Evolutionary conservation across 23 red algal species (phyloP).

Genomic region (Chondrus crispus): DNA sequence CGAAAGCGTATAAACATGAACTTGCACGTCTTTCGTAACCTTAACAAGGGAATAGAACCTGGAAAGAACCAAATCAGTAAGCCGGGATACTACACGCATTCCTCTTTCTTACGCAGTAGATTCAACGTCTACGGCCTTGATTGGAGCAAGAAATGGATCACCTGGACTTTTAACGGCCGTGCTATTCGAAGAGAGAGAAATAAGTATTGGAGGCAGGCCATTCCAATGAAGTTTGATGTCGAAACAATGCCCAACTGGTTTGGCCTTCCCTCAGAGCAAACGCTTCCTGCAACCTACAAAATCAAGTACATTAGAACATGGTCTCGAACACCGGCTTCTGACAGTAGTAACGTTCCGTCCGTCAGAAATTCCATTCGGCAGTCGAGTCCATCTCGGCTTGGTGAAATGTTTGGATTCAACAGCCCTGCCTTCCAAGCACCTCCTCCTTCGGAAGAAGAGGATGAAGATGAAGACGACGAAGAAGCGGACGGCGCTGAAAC

Average conservation of each 20-base stretch:
- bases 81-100: slow-evolving; percentile 42
- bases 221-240: slow-evolving; percentile 59
- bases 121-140: slow-evolving; percentile 59
- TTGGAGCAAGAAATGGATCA: slow-evolving; percentile 32
- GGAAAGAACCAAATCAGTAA: slow-evolving; percentile 34
- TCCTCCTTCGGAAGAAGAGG: no score
- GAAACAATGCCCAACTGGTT: slow-evolving; percentile 75
- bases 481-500: slow-evolving; percentile 3
- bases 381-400: neutral
- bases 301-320: slow-evolving; percentile 60
- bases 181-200: slow-evolving; percentile 53
- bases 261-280: slow-evolving; percentile 33
- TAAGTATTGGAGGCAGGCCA: slow-evolving; percentile 16
- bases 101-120: neutral
- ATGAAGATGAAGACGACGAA: slow-evolving; percentile 27
- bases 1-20: slow-evolving; percentile 57
- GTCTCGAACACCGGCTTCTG: slow-evolving; percentile 4
- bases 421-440: no score
- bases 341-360: neutral
- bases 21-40: slow-evolving; percentile 60
- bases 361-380: neutral
- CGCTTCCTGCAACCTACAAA: slow-evolving; percentile 32
- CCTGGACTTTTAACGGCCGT: slow-evolving; percentile 66
- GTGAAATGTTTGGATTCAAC: no score
- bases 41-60: slow-evolving; percentile 30